phyloP scores from a whole-genome alignment of 257 asterid species.

The Cynanchum wilfordii region DNA sequence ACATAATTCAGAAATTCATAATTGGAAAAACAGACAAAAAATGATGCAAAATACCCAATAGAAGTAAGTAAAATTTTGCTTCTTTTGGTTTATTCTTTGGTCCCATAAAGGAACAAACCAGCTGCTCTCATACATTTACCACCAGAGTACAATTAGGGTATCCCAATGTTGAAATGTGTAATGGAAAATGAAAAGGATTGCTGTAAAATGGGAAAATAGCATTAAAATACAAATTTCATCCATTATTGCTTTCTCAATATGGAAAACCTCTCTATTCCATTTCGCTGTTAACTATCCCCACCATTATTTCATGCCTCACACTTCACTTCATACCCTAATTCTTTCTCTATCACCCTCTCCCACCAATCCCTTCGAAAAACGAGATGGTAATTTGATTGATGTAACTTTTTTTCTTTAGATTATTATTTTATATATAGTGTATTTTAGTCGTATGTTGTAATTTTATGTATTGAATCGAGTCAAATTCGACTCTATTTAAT shows the following conservation, averaged over 20 bases:
- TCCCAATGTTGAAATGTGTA: constrained; percentile 36
- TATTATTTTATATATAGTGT: no score
- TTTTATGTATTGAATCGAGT: no score
- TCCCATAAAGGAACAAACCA: background rate
- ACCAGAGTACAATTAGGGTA: constrained; percentile 31
- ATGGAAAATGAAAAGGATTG: constrained; percentile 35
- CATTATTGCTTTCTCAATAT: constrained; percentile 31
- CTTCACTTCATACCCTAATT: no score
- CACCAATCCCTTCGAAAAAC: no score
- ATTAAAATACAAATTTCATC: constrained; percentile 32
- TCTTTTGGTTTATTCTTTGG: constrained; percentile 6
- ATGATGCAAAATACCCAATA: background rate
- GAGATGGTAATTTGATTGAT: no score
- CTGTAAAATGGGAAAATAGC: constrained; percentile 35
- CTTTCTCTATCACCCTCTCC: no score
- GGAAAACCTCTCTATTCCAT: constrained; percentile 18
- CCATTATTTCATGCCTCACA: constrained; percentile 18
- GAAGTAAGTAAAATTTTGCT: background rate
- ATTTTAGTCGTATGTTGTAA: no score
- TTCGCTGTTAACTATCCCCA: constrained; percentile 37
- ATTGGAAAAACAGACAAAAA: background rate
- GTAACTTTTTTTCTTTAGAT: no score
- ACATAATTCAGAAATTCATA: background rate
- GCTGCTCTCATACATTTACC: constrained; percentile 3
- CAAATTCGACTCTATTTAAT: no score